Base-by-base conservation (phyloP, 2,329 filamentous ascomycete genomes). In the Colletotrichum simmondsii region DNA sequence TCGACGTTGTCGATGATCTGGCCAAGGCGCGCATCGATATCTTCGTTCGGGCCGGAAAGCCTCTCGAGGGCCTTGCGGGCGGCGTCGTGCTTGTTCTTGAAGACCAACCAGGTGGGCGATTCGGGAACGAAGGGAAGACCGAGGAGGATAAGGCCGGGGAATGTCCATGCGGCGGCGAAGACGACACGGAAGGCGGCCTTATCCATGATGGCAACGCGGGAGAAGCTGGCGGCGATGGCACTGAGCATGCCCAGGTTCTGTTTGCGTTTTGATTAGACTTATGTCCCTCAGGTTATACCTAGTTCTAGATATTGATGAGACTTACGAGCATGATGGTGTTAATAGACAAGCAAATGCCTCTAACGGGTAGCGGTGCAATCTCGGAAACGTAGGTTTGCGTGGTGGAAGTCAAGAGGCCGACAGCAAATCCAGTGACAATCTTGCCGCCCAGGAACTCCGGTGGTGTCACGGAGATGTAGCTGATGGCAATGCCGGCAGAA, bases 1-100 rank as follows among this genome's bases (percentile, higher is more conserved):
- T 81, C 80, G 64, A 84, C 80, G 2, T 83, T 84, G 54, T 82
- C 78, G 26, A 79, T 75, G 75, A 85, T 82, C 78, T 84, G 80
- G 26, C 81, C 80, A 14, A 86, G 56, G 1, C 79, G 78, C 53
- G 80, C 78, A 22, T 83, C 78, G 7, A 78, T 77, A 59, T 84
- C 78, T 22, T 80, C 79, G 2, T 71, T 69, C 0, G 74, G 54
- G 49, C 75, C 77, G 28, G 62, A 72, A 7, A 84, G 78, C 7
- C 79, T 76, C 35, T 76, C 67, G 1, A 84, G 64, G 0, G 80
- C 75, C 28, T 77, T 74, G 53, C 78, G 76, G 1, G 83, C 83
- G 19, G 78, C 76, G 1, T 79, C 77, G 28, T 78, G 71, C 37
- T 77, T 77, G 26, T 78, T 79, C 28, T 81, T 77, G 6, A 82